These are phyloP conservation scores for Hydnomerulius pinastri DNA, from an alignment of 768 basidiomycete species.

Conservation along the genomic window DNA sequence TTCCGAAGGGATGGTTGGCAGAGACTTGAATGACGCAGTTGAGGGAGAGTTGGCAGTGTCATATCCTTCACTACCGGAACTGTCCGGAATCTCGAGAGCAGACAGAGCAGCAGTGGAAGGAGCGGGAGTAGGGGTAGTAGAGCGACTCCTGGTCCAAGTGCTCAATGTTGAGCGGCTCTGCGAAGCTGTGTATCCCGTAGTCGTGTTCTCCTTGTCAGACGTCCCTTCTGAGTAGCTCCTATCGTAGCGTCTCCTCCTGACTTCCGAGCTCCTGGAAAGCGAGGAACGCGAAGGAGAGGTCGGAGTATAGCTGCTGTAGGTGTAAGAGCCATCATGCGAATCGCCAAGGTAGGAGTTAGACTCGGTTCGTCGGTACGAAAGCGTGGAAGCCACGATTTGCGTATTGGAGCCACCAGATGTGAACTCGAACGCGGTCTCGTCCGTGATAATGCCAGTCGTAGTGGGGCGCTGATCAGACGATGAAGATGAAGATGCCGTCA, in stretches of 20 bases:
- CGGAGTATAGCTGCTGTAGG: constrained; percentile 34
- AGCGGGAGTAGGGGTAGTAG: constrained; percentile 31
- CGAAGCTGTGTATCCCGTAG: constrained; percentile 34
- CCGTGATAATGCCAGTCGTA: constrained; percentile 35
- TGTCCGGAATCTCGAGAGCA: constrained; percentile 30
- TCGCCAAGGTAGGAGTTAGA: constrained; percentile 60
- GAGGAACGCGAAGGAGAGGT: constrained; percentile 51
- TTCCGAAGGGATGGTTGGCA: constrained; percentile 62
- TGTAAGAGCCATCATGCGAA: constrained; percentile 45
- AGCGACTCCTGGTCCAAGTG: constrained; percentile 35
- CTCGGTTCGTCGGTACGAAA: constrained; percentile 52
- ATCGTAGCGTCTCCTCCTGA: constrained; percentile 53
- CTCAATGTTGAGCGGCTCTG: constrained; percentile 35
- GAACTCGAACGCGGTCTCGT: constrained; percentile 41
- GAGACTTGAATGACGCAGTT: constrained; percentile 52
- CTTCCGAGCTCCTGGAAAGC: constrained; percentile 58
- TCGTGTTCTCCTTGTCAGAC: constrained; percentile 61
- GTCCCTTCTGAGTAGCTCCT: constrained; percentile 39
- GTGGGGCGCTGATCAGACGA: constrained; percentile 30
- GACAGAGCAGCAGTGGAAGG: constrained; percentile 33
- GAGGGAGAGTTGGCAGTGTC: constrained; percentile 45
- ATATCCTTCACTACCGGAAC: constrained; percentile 54
- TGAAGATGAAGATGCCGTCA: constrained; percentile 32
- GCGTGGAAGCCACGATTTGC: constrained; percentile 48
- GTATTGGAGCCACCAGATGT: constrained; percentile 44